These are phyloP conservation scores for Saccharomyces hybrid DNA, from an alignment of 1,139 yeast species.

Conservation along the genomic window DNA sequence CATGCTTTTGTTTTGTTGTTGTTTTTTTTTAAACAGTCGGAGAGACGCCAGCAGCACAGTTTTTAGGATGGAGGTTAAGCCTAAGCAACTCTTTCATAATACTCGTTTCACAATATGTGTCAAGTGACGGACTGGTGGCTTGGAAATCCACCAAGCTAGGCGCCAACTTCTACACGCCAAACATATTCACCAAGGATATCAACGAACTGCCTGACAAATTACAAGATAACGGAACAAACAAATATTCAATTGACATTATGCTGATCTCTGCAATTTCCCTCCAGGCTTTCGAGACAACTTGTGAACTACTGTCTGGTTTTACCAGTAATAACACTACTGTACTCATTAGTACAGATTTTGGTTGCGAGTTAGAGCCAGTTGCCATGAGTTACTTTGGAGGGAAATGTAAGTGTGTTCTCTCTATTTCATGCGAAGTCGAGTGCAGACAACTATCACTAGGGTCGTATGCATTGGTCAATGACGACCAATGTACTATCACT, in stretches of 20 bases:
- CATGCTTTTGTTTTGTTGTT: not conserved
- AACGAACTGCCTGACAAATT: constrained; percentile 10
- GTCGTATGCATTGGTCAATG: constrained; percentile 23
- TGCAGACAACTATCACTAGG: constrained; percentile 24
- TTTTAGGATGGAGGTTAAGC: constrained; percentile 28
- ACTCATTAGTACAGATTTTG: constrained; percentile 22
- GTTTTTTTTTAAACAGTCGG: constrained; percentile 15
- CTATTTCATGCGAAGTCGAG: constrained; percentile 22
- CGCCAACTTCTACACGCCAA: constrained; percentile 27
- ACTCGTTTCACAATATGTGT: constrained; percentile 20
- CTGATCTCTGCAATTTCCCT: constrained; percentile 22
- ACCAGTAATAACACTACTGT: constrained; percentile 16
- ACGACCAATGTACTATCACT: constrained; percentile 15
- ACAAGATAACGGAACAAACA: constrained; percentile 6
- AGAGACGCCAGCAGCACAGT: constrained; percentile 26
- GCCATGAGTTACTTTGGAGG: constrained; percentile 8
- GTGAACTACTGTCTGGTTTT: constrained; percentile 12
- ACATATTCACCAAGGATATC: constrained; percentile 20
- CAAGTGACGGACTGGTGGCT: constrained; percentile 26
- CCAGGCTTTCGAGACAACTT: constrained; percentile 12
- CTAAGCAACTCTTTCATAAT: constrained; percentile 20
- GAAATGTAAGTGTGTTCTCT: constrained; percentile 14
- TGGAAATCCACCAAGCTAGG: constrained; percentile 27
- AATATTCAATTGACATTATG: constrained; percentile 17
- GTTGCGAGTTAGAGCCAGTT: constrained; percentile 20